Conservation (phyloP, 345 rosid genomes). For the Gossypium australe region DNA sequence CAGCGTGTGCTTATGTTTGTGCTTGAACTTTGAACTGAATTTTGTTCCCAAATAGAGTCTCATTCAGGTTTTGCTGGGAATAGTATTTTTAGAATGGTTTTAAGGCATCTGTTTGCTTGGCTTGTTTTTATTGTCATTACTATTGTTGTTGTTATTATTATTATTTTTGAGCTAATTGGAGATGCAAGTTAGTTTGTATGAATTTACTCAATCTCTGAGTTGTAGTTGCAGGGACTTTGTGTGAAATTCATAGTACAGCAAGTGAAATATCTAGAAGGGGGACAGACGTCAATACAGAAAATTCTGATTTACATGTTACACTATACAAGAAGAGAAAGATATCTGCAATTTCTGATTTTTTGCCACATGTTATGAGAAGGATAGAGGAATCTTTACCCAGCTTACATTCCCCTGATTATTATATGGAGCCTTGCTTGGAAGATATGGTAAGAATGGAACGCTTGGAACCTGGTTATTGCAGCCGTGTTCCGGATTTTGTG, state of each 20-base stretch:
- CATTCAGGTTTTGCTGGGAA: background rate
- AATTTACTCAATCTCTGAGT: background rate
- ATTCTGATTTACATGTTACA: background rate
- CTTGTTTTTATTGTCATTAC: background rate
- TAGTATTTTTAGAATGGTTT: background rate
- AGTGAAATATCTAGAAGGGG: slow-evolving; percentile 9
- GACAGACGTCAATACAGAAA: background rate
- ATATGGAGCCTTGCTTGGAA: slow-evolving; percentile 52
- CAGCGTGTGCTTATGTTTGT: background rate
- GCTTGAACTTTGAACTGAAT: background rate
- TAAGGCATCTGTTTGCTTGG: background rate
- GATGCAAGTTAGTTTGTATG: background rate
- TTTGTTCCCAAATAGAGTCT: background rate
- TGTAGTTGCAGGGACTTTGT: background rate
- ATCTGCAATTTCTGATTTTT: slow-evolving; percentile 14
- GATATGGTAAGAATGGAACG: slow-evolving; percentile 51
- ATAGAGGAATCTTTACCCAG: slow-evolving; percentile 45
- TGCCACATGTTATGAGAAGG: slow-evolving; percentile 20
- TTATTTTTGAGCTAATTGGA: background rate
- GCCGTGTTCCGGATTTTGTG: slow-evolving; percentile 61
- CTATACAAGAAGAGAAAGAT: slow-evolving; percentile 46
- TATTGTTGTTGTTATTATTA: background rate
- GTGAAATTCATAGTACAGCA: background rate
- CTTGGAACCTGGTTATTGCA: slow-evolving; percentile 60
- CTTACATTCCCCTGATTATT: slow-evolving; percentile 51